Base-by-base conservation (phyloP, 306 rosid genomes). In the Malus sylvestris region DNA sequence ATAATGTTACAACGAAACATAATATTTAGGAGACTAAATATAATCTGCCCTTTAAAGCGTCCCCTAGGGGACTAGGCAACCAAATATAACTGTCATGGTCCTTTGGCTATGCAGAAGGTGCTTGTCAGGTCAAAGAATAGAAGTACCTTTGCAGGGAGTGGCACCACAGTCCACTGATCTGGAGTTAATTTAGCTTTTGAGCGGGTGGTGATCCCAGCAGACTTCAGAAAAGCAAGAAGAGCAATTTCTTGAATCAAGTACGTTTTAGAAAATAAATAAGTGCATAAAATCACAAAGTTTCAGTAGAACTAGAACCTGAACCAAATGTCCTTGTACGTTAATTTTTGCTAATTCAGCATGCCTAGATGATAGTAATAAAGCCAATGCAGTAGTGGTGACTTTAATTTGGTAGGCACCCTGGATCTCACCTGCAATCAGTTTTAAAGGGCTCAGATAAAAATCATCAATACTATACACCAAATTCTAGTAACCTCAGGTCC, bases 381-480 rank as follows among this genome's bases (percentile, higher is more conserved):
- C 95, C 81, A 94, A 85, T 68, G 97, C 97, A 84, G 89, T 89
- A 51, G 98, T 92, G 53, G 96, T 92, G 77, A 94, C 95, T 84
- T 90, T 94, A 80, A 94, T 92, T 85, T 94, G 96, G 82, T 94
- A 94, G 18, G 95, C 95, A 46, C 98, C 97, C 84, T 85, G 95
- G 80, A 94, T 85, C 85, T 94, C 98, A 67, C 91, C 97, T 94
- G 83, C 87, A 84, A 51, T 42, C 83, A 76, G 55, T 80, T 46
- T 60, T 60, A 27, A 29, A 22, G 20, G 46, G 16, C 19, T 35
- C 18, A 3, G 32, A 12, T 40, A 67, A n/a, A 10, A 67, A 22
- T 40, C 12, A 67, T 38, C 30, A n/a, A 67, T 42, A 42, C 71
- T 11, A 3, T 23, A 67, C 16, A 29, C 44, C 44, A 27, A 46